These are phyloP conservation scores for Fusarium redolens DNA, from an alignment of 2,329 filamentous ascomycete species.

Conservation along the genomic window DNA sequence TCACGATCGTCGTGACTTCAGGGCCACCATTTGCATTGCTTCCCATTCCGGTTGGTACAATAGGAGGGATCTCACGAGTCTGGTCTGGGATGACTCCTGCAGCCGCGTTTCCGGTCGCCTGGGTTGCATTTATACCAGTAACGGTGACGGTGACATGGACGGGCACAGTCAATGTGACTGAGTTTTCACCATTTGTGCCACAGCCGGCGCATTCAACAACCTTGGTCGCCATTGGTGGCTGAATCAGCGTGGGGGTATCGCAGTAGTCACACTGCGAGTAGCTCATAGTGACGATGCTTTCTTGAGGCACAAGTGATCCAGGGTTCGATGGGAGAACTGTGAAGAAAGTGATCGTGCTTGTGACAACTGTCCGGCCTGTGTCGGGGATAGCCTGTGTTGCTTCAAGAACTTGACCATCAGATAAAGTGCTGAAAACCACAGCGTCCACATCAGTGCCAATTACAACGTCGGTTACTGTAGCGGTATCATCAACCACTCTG, in stretches of 20 bases:
- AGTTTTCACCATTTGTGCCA: constrained; percentile 35
- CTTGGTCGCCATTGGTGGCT: constrained; percentile 39
- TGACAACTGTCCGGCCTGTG: constrained; percentile 6
- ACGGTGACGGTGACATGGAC: constrained; percentile 14
- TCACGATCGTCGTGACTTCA: constrained; percentile 22
- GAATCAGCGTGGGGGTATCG: constrained; percentile 26
- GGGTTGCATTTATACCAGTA: background rate
- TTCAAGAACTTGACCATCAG: background rate
- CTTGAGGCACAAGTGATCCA: constrained; percentile 46
- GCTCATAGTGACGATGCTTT: constrained; percentile 49
- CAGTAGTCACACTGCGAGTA: constrained; percentile 40
- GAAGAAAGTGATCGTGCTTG: constrained; percentile 40
- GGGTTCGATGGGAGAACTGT: constrained; percentile 49
- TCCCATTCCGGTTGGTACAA: constrained; percentile 9
- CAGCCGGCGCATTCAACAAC: constrained; percentile 39
- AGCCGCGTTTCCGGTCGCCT: constrained; percentile 1
- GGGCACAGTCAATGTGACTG: constrained; percentile 42
- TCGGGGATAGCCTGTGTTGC: background rate
- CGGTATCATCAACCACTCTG: background rate
- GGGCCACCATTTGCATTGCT: background rate
- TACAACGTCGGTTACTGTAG: background rate
- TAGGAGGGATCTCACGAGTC: constrained; percentile 5
- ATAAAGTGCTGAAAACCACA: background rate
- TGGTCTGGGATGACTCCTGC: background rate
- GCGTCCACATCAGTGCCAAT: background rate